Evolutionary conservation across 2,329 filamentous ascomycete genomes (phyloP).

Genomic region (Hypoxylon sp.): DNA sequence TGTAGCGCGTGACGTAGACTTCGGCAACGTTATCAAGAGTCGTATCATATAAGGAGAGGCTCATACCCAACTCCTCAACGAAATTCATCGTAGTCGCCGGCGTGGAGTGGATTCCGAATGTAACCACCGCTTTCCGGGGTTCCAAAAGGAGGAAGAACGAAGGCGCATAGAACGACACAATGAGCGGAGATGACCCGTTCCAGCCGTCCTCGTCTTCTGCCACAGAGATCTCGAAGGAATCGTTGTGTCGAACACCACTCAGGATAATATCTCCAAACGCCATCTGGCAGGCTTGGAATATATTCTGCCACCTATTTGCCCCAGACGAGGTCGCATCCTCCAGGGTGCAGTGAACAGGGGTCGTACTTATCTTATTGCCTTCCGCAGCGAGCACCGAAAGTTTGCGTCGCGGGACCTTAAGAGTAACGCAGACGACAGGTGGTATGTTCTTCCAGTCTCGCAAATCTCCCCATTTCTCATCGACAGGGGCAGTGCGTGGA

Average conservation of each 20-base stretch:
- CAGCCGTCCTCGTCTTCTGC: slow-evolving; percentile 57
- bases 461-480: slow-evolving; percentile 8
- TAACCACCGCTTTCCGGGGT: slow-evolving; percentile 51
- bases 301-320: neutral
- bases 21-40: neutral
- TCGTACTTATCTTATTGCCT: neutral
- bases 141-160: slow-evolving; percentile 56
- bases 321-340: neutral
- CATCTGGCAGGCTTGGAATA: neutral
- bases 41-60: neutral
- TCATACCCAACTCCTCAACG: neutral
- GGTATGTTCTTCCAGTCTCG: slow-evolving; percentile 35
- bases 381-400: slow-evolving; percentile 9
- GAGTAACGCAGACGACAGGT: slow-evolving; percentile 41
- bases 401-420: slow-evolving; percentile 39
- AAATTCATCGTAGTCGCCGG: neutral
- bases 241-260: neutral
- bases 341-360: neutral
- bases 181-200: slow-evolving; percentile 57
- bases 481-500: slow-evolving; percentile 51
- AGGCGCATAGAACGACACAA: slow-evolving; percentile 60
- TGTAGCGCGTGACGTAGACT: slow-evolving; percentile 21
- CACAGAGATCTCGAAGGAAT: slow-evolving; percentile 53
- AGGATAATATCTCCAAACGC: neutral
- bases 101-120: neutral